A percentile compares a stretch with the other conserved stretches of the same genome.
phyloP scores from a whole-genome alignment of 2,329 filamentous ascomycete species.

The Chrysoporthe deuterocubensis region DNA sequence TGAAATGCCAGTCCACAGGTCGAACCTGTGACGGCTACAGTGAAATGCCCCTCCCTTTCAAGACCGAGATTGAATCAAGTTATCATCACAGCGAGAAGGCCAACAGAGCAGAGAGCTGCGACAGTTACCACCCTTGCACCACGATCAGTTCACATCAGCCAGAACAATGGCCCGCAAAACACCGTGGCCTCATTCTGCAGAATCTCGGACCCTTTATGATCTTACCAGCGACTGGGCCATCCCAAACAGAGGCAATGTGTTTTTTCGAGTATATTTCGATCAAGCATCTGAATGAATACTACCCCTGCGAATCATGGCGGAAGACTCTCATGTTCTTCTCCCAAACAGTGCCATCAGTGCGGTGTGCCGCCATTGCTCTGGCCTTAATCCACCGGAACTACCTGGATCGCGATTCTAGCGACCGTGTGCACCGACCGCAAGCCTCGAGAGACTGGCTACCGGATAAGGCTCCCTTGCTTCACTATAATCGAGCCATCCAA shows the following conservation, averaged over 20 bases:
- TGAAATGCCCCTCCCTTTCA: background rate
- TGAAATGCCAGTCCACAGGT: slow-evolving; percentile 5
- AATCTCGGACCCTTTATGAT: background rate
- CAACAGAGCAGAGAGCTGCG: background rate
- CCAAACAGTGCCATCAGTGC: slow-evolving; percentile 1
- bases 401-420: background rate
- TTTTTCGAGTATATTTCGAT: slow-evolving; percentile 3
- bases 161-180: background rate
- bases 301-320: slow-evolving; percentile 1
- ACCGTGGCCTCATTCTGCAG: background rate
- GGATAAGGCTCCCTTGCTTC: background rate
- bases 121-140: background rate
- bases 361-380: background rate
- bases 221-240: background rate
- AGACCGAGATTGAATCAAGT: background rate
- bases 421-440: background rate
- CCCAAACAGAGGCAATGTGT: background rate
- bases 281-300: background rate
- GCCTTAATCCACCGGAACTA: background rate
- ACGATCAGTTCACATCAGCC: background rate
- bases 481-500: background rate
- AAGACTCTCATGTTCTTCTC: background rate
- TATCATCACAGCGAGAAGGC: background rate
- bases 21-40: background rate
- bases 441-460: background rate